Evolutionary conservation across 1,139 yeast genomes (phyloP), one percentile per base, ranked within the genome.

Genomic region (Hyphopichia pseudoburtonii): DNA sequence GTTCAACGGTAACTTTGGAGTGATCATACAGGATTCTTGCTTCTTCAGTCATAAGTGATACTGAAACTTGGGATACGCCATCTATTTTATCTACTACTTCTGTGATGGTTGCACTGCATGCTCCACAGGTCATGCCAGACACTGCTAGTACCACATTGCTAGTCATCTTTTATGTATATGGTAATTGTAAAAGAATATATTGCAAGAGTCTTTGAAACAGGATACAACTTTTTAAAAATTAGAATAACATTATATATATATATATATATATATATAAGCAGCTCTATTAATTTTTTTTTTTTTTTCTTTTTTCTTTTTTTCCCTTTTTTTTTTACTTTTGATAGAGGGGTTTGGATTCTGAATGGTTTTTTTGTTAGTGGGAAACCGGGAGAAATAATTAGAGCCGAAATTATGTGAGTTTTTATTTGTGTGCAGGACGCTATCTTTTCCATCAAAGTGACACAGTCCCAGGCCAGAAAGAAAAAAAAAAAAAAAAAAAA

Each of bases 61-160:
- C 64, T 12, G 57, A 43, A 3, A 54, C 68, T 14, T 45, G 46
- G 3, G 30, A 24, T 2, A 65, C 63, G 1, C 70, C 70, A 1
- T 42, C 35, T 3, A 54, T 30, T 6, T 31, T 28, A 6, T 46
- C 42, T 4, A 66, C 42, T 3, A 56, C 56, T 17, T 55, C 54
- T 2, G 64, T 59, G 16, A 67, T 53, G 17, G 66, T 44, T 2
- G 60, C 62, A 4, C 65, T 49, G 41, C 73, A 66, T 1, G 70
- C 54, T 1, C 65, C 66, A 48, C 73, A 66, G 5, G 73, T 66
- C 73, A 67, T 67, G 3, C 72, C 73, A 22, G 45, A 39, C 8
- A 63, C 54, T 11, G 34, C 28, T 16, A 39, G 31, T 11, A 42
- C 24, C 8, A 32, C 44, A 25, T 35, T 38, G 7, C 39, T 34